These are phyloP conservation scores for Henningerozyma blattae DNA, from an alignment of 805 yeast species.

Conservation along the genomic window DNA sequence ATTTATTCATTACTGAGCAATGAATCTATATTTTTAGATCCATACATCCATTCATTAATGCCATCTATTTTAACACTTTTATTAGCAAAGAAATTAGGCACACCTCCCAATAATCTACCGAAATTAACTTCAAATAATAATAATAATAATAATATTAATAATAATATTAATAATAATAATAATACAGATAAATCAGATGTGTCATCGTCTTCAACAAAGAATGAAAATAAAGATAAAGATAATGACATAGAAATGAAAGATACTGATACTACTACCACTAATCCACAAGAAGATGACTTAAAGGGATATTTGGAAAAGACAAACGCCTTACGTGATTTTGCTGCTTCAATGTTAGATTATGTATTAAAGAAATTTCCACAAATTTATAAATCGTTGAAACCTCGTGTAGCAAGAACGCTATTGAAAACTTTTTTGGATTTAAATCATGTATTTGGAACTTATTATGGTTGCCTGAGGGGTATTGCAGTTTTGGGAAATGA, in stretches of 20 bases:
- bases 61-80: slow-evolving; percentile 90
- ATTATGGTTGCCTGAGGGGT: slow-evolving; percentile 85
- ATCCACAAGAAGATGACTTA: slow-evolving; percentile 7
- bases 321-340: slow-evolving; percentile 71
- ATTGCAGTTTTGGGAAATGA: slow-evolving; percentile 76
- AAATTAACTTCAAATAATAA: too few species aligned
- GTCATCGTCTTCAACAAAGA: not conserved
- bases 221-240: not conserved
- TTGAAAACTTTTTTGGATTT: slow-evolving; percentile 83
- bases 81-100: slow-evolving; percentile 80
- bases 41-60: slow-evolving; percentile 91
- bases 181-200: too few species aligned
- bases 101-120: slow-evolving; percentile 24
- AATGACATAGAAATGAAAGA: slow-evolving; percentile 7
- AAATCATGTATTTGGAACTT: slow-evolving; percentile 74
- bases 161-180: too few species aligned
- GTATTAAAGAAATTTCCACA: slow-evolving; percentile 73
- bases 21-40: slow-evolving; percentile 79
- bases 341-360: slow-evolving; percentile 70
- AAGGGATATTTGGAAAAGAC: slow-evolving; percentile 28
- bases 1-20: slow-evolving; percentile 76
- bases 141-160: slow-evolving; percentile 14
- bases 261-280: too few species aligned
- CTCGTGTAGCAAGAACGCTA: slow-evolving; percentile 87
- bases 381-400: slow-evolving; percentile 78